phyloP scores from a whole-genome alignment of 139 green algal genomes.

The Volvox reticuliferus region DNA sequence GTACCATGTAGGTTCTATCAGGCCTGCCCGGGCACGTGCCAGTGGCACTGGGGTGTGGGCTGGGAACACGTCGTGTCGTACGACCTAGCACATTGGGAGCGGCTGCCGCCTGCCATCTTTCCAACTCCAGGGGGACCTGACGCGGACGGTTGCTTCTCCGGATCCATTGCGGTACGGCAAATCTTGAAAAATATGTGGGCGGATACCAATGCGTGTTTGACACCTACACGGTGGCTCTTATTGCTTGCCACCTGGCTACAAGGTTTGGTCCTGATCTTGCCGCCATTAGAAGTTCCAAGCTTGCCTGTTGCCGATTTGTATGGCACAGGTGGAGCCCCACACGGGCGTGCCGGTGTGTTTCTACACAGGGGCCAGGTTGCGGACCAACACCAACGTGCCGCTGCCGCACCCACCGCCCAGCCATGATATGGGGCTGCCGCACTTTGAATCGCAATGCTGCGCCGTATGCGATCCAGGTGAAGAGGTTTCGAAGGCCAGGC shows the following conservation, averaged over 20 bases:
- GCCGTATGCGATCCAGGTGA: conserved; percentile 54
- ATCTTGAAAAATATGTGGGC: neutral
- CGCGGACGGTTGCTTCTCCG: conserved; percentile 89
- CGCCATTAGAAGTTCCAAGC: too few relatives aligned
- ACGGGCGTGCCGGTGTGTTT: conserved; percentile 74
- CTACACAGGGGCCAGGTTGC: conserved; percentile 82
- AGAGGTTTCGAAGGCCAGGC: too few relatives aligned
- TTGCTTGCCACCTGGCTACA: too few relatives aligned
- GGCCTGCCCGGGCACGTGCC: conserved; percentile 73
- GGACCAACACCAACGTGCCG: conserved; percentile 56
- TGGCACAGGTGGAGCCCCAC: conserved; percentile 57
- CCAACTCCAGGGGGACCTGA: conserved; percentile 78
- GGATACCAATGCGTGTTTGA: too few relatives aligned
- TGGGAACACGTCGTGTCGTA: conserved; percentile 86
- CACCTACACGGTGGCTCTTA: too few relatives aligned
- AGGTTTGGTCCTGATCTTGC: too few relatives aligned
- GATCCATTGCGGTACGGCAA: conserved; percentile 59
- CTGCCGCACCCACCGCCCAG: conserved; percentile 17
- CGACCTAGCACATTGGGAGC: conserved; percentile 82
- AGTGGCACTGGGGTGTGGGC: conserved; percentile 88
- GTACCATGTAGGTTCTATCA: conserved; percentile 67
- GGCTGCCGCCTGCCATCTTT: conserved; percentile 79
- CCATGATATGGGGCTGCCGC: conserved; percentile 41
- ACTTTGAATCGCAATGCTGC: conserved; percentile 56
- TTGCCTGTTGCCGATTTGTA: too few relatives aligned